Evolutionary conservation across 2,329 filamentous ascomycete species (phyloP).

Genomic region (Alternaria solani): DNA sequence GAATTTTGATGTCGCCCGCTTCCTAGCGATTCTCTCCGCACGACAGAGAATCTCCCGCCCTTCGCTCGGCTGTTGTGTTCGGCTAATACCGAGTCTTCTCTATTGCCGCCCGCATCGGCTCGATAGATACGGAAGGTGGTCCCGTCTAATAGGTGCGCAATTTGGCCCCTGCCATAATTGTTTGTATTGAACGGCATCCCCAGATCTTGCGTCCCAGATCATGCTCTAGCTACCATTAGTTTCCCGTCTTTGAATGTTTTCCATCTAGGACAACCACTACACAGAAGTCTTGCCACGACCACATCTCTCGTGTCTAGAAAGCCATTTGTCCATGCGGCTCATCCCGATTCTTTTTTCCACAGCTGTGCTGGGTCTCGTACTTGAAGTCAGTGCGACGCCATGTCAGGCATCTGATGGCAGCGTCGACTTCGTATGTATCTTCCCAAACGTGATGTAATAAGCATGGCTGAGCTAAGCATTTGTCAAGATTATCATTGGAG

Average conservation of each 20-base stretch:
- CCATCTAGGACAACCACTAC: neutral
- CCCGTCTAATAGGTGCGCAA: neutral
- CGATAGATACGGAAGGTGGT: neutral
- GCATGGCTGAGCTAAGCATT: neutral
- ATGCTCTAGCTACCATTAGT: neutral
- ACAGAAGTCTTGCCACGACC: neutral
- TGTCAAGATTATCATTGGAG: conserved; percentile 21
- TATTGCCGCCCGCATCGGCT: neutral
- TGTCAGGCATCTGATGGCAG: neutral
- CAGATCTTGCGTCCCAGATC: too few species aligned
- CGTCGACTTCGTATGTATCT: conserved; percentile 12
- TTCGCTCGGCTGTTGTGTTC: neutral
- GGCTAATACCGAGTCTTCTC: neutral
- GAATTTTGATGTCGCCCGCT: neutral
- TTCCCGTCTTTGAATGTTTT: neutral
- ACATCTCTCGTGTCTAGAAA: neutral
- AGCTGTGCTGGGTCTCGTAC: conserved; percentile 1
- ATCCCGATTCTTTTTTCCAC: neutral
- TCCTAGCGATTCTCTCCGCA: neutral
- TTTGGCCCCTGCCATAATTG: neutral
- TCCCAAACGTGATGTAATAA: neutral
- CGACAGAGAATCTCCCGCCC: neutral
- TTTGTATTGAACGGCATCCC: too few species aligned
- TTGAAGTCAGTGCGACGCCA: neutral
- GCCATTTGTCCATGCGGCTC: neutral